A percentile compares a stretch with the other conserved stretches of the same genome.
Evolutionary conservation across 352 stramenopile species (phyloP).

Genomic region (Phytophthora agathidicida): DNA sequence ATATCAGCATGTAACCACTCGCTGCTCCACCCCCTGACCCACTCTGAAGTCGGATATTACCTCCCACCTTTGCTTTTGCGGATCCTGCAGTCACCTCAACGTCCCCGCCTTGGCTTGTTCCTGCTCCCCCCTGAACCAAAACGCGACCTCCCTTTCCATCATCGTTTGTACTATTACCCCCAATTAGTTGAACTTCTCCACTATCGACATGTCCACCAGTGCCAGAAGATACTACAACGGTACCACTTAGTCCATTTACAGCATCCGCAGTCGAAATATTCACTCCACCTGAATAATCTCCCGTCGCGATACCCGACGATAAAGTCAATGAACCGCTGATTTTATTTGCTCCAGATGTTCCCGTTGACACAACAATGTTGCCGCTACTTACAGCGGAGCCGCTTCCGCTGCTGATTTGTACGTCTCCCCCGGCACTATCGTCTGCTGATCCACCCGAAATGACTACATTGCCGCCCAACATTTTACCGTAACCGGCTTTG

Average conservation of each 20-base stretch:
- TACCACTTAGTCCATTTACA: slow-evolving; percentile 22
- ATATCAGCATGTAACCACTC: slow-evolving; percentile 38
- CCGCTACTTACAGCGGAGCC: slow-evolving; percentile 27
- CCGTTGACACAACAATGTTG: slow-evolving; percentile 33
- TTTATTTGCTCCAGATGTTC: slow-evolving; percentile 13
- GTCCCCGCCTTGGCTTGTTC: slow-evolving; percentile 26
- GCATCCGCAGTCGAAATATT: slow-evolving; percentile 28
- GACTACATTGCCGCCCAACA: slow-evolving; percentile 23
- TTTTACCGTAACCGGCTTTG: slow-evolving; percentile 28
- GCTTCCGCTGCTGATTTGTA: slow-evolving; percentile 32
- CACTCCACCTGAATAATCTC: slow-evolving; percentile 29
- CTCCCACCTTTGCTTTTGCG: slow-evolving; percentile 20
- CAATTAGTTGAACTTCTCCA: slow-evolving; percentile 32
- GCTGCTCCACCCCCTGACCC: slow-evolving; percentile 28
- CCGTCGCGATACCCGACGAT: slow-evolving; percentile 24
- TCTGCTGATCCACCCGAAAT: slow-evolving; percentile 27
- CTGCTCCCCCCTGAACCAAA: slow-evolving; percentile 34
- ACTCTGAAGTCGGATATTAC: slow-evolving; percentile 37
- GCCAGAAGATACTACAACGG: slow-evolving; percentile 31
- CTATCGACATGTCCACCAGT: slow-evolving; percentile 26
- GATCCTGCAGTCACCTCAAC: slow-evolving; percentile 40
- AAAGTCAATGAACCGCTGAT: slow-evolving; percentile 37
- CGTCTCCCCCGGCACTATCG: slow-evolving; percentile 19
- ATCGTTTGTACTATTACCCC: slow-evolving; percentile 32
- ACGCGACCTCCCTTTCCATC: slow-evolving; percentile 37